A percentile compares a stretch with the other conserved stretches of the same genome.
Evolutionary conservation across 2,329 filamentous ascomycete genomes (phyloP).

Genomic region (Neofusicoccum sp.): DNA sequence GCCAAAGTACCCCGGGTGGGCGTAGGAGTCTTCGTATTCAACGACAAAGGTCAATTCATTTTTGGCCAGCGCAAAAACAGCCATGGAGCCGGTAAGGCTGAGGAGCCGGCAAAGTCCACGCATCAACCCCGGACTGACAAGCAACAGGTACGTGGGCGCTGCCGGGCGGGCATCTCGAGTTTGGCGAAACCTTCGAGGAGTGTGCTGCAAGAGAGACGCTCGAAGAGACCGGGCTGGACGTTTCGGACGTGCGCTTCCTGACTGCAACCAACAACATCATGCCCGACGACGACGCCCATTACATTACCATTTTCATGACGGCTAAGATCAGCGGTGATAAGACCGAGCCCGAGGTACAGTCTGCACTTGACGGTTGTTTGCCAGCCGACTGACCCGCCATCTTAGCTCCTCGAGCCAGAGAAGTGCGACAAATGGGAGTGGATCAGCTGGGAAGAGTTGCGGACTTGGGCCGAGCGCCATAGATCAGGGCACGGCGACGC

Average conservation of each 20-base stretch:
- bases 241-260: conserved; percentile 49
- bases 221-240: conserved; percentile 51
- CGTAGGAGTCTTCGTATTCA: conserved; percentile 12
- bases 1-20: background rate
- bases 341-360: conserved; percentile 53
- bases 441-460: conserved; percentile 50
- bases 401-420: conserved; percentile 44
- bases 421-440: conserved; percentile 59
- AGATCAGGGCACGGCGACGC: conserved; percentile 28
- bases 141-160: conserved; percentile 56
- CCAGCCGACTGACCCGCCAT: background rate
- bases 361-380: conserved; percentile 21
- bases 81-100: conserved; percentile 8
- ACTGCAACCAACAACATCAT: conserved; percentile 69
- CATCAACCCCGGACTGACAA: background rate
- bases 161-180: conserved; percentile 70
- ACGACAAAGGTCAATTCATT: conserved; percentile 2
- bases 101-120: background rate
- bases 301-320: conserved; percentile 69
- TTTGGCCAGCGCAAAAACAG: conserved; percentile 8
- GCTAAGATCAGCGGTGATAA: conserved; percentile 50
- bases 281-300: conserved; percentile 61
- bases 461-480: conserved; percentile 35
- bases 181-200: conserved; percentile 56
- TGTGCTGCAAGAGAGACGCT: conserved; percentile 64